phyloP scores from a whole-genome alignment of 805 yeast species.

The Kodamaea nitidulidarum region DNA sequence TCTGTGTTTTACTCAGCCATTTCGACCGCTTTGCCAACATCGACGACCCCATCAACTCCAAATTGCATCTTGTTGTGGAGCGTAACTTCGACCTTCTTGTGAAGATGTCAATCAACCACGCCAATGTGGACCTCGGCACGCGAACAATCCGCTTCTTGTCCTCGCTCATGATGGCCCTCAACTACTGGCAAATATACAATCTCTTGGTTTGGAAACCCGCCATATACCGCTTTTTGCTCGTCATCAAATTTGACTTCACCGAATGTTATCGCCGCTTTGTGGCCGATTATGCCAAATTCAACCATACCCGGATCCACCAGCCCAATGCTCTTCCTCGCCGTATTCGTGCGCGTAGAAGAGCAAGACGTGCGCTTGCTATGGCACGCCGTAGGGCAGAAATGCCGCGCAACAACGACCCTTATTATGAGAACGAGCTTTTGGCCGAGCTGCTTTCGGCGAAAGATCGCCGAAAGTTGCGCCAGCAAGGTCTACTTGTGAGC shows the following conservation, averaged over 20 bases:
- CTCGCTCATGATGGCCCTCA: conserved; percentile 31
- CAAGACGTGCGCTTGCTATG: conserved; percentile 9
- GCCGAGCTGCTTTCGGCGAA: conserved; percentile 6
- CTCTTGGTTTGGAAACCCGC: conserved; percentile 40
- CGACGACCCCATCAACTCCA: conserved; percentile 27
- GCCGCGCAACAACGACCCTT: conserved; percentile 4
- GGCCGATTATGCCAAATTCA: conserved; percentile 28
- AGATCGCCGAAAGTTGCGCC: conserved; percentile 5
- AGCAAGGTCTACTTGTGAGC: conserved; percentile 11
- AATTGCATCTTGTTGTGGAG: conserved; percentile 33
- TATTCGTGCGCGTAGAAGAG: conserved; percentile 9
- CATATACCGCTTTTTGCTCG: conserved; percentile 34
- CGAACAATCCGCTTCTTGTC: conserved; percentile 36
- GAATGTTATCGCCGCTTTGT: conserved; percentile 38
- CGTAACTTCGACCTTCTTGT: conserved; percentile 37
- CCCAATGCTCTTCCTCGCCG: conserved; percentile 14
- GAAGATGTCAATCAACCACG: conserved; percentile 29
- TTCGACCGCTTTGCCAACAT: conserved; percentile 20
- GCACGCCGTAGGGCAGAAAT: conserved; percentile 1
- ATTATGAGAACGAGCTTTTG: conserved; percentile 2
- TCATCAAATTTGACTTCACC: conserved; percentile 37
- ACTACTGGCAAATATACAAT: conserved; percentile 44
- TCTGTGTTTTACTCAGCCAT: conserved; percentile 19
- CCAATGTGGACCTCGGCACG: conserved; percentile 30
- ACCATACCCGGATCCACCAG: conserved; percentile 19